Evolutionary conservation across 495 filamentous ascomycete genomes (phyloP).

Genomic region (Aspergillus carlsbadensis): DNA sequence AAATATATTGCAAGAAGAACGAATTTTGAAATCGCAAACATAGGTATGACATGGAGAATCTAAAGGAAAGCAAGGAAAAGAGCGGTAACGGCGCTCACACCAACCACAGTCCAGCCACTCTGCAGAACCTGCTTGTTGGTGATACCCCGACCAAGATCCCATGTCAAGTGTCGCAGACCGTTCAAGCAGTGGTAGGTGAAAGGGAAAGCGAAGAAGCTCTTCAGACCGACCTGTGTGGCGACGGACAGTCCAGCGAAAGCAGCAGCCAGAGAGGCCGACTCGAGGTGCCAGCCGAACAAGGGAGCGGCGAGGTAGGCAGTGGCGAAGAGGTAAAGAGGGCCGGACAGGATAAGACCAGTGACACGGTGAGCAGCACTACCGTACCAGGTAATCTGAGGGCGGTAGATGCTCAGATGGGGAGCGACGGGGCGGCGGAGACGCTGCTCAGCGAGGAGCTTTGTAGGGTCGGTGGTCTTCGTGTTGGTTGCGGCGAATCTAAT

Average conservation of each 20-base stretch:
- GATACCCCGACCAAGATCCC: conserved; percentile 74
- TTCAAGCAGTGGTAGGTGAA: conserved; percentile 87
- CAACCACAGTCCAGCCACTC: conserved; percentile 75
- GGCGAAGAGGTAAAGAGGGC: conserved; percentile 79
- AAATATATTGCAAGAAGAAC: conserved; percentile 27
- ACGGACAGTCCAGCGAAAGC: conserved; percentile 72
- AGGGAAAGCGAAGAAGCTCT: conserved; percentile 71
- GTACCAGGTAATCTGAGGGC: conserved; percentile 84
- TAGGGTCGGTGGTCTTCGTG: conserved; percentile 55
- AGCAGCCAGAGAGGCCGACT: conserved; percentile 74
- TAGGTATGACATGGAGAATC: conserved; percentile 44
- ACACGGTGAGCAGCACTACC: conserved; percentile 73
- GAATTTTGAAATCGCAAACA: conserved; percentile 23
- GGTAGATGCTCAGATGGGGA: conserved; percentile 89
- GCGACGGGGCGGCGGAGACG: conserved; percentile 81
- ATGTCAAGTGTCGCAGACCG: conserved; percentile 85
- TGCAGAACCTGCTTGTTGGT: conserved; percentile 68
- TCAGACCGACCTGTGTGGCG: conserved; percentile 66
- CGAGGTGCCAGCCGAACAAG: conserved; percentile 79
- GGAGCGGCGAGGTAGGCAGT: conserved; percentile 82
- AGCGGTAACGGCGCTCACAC: conserved; percentile 60
- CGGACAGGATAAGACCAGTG: conserved; percentile 71
- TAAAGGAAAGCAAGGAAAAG: conserved; percentile 59
- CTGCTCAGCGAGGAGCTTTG: conserved; percentile 77
- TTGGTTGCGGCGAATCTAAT: conserved; percentile 55